phyloP scores from a whole-genome alignment of 75 land plant genomes.

The Cryptomeria japonica region DNA sequence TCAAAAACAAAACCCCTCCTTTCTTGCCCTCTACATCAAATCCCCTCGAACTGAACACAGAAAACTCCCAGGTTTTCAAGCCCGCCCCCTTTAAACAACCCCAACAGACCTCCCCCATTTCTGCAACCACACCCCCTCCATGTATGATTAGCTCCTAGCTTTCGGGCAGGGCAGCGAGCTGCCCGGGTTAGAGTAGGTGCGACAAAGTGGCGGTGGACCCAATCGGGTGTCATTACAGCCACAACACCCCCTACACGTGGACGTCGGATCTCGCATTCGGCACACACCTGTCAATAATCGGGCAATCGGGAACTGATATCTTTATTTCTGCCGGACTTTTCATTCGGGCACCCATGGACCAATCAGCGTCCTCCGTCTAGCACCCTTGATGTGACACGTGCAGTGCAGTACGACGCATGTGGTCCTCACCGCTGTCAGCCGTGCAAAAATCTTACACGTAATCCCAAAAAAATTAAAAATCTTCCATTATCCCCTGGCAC shows the following conservation, averaged over 20 bases:
- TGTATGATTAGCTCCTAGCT: neutral
- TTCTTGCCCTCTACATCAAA: neutral
- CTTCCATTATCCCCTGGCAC: neutral
- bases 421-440: constrained; percentile 4
- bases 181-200: constrained; percentile 15
- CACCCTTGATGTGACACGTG: constrained; percentile 8
- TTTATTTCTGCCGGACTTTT: constrained; percentile 14
- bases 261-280: neutral
- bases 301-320: constrained; percentile 9
- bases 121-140: neutral
- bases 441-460: neutral
- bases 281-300: neutral
- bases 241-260: neutral
- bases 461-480: neutral
- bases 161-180: neutral
- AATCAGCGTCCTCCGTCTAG: neutral
- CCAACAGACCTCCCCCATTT: neutral
- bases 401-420: neutral
- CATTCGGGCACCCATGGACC: neutral
- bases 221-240: neutral
- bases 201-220: constrained; percentile 11
- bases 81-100: neutral
- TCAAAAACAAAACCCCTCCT: neutral
- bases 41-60: neutral
- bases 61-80: neutral